Evolutionary conservation across 2,329 filamentous ascomycete genomes (phyloP).

Genomic region (Cladophialophora immunda): DNA sequence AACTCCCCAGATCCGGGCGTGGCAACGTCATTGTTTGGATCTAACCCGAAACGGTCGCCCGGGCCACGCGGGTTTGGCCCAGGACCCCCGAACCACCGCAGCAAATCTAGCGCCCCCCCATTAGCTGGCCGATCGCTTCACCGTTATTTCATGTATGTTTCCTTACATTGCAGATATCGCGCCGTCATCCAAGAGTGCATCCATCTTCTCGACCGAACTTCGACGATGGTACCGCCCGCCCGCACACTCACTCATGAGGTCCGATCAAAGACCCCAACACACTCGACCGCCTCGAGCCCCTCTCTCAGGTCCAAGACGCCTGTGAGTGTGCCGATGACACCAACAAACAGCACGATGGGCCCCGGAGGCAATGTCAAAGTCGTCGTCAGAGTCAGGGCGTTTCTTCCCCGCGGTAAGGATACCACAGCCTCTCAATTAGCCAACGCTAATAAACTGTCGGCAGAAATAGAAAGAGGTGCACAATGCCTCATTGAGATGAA

Average conservation of each 20-base stretch:
- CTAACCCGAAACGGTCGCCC: conserved; percentile 31
- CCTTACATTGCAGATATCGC: conserved; percentile 33
- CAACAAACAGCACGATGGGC: conserved; percentile 57
- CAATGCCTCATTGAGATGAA: conserved; percentile 93
- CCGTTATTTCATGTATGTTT: conserved; percentile 36
- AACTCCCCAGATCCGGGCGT: background rate
- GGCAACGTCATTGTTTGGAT: conserved; percentile 38
- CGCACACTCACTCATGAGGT: conserved; percentile 31
- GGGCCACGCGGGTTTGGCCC: background rate
- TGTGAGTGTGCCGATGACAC: conserved; percentile 62
- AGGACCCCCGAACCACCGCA: conserved; percentile 8
- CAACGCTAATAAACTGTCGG: conserved; percentile 31
- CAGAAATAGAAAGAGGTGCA: conserved; percentile 82
- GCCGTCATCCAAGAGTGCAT: conserved; percentile 34
- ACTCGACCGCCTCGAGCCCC: conserved; percentile 79
- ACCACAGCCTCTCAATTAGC: background rate
- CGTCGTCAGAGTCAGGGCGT: conserved; percentile 81
- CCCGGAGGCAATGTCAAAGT: conserved; percentile 80
- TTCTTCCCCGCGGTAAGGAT: conserved; percentile 76
- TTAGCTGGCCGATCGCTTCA: conserved; percentile 8
- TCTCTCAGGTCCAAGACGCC: conserved; percentile 78
- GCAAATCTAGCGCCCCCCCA: conserved; percentile 3
- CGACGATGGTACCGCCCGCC: conserved; percentile 37
- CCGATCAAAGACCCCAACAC: conserved; percentile 47
- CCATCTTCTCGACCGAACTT: conserved; percentile 29